Conservation (phyloP, 768 basidiomycete genomes). For the Serendipita sp. region DNA sequence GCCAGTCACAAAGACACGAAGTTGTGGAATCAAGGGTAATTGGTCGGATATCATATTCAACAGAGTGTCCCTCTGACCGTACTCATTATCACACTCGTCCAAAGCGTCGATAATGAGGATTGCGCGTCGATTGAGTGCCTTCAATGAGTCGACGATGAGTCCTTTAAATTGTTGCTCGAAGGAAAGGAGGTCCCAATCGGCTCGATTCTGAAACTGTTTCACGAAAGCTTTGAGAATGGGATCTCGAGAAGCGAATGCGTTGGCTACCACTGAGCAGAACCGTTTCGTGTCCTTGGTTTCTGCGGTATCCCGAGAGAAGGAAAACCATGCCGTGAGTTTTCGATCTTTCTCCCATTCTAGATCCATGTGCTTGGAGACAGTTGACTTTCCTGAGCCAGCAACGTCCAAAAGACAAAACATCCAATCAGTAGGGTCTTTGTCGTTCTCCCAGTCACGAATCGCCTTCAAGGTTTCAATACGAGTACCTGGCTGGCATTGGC, state of each 20-base stretch:
- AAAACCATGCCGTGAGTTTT: neutral
- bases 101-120: neutral
- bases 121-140: neutral
- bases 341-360: neutral
- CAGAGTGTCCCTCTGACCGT: neutral
- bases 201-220: neutral
- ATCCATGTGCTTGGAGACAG: neutral
- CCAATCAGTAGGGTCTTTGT: neutral
- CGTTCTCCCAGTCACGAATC: neutral
- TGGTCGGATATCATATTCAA: neutral
- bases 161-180: neutral
- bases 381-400: neutral
- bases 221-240: neutral
- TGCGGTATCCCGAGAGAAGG: neutral
- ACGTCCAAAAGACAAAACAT: neutral
- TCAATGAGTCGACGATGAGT: neutral
- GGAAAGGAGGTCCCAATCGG: neutral
- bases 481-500: neutral
- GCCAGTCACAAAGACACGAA: neutral
- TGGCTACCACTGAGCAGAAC: neutral
- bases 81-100: neutral
- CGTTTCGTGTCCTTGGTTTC: neutral
- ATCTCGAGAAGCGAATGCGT: neutral
- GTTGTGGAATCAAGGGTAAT: neutral
- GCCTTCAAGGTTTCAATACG: neutral